These are phyloP conservation scores for Ophiobolus disseminans DNA, from an alignment of 2,329 filamentous ascomycete genomes.

Conservation along the genomic window DNA sequence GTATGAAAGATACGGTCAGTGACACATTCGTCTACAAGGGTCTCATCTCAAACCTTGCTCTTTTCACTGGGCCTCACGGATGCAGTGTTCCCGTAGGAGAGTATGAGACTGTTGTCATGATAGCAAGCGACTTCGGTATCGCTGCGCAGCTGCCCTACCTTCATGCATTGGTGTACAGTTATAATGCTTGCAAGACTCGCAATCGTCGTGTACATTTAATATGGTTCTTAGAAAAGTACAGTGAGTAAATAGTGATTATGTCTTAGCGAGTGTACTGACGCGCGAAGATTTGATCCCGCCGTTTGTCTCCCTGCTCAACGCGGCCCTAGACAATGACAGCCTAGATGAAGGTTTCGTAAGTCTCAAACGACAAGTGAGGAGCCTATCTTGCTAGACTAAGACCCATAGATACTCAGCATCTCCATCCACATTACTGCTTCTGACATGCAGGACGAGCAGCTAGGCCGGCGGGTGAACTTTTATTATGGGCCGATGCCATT, in stretches of 20 bases:
- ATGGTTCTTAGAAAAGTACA: conserved; percentile 14
- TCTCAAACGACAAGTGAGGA: neutral
- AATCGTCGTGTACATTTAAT: conserved; percentile 14
- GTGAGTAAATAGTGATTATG: conserved; percentile 6
- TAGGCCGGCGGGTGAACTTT: no score
- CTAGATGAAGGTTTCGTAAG: conserved; percentile 3
- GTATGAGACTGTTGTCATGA: conserved; percentile 16
- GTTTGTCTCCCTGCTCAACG: neutral
- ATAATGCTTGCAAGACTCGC: conserved; percentile 13
- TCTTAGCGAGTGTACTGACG: neutral
- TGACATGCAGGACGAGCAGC: no score
- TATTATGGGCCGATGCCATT: no score
- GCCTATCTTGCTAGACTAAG: neutral
- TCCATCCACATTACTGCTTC: neutral
- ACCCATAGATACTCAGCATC: neutral
- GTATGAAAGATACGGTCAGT: no score
- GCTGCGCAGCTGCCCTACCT: conserved; percentile 14
- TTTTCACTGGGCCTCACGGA: conserved; percentile 12
- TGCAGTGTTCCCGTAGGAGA: conserved; percentile 6
- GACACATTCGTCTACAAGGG: no score
- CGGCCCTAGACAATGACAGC: neutral
- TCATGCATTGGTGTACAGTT: conserved; percentile 14
- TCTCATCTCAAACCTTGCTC: conserved; percentile 7
- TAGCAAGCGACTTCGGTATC: conserved; percentile 14
- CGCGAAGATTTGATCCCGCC: neutral